Conservation (phyloP, 75 land plant genomes). For the Larix kaempferi region DNA sequence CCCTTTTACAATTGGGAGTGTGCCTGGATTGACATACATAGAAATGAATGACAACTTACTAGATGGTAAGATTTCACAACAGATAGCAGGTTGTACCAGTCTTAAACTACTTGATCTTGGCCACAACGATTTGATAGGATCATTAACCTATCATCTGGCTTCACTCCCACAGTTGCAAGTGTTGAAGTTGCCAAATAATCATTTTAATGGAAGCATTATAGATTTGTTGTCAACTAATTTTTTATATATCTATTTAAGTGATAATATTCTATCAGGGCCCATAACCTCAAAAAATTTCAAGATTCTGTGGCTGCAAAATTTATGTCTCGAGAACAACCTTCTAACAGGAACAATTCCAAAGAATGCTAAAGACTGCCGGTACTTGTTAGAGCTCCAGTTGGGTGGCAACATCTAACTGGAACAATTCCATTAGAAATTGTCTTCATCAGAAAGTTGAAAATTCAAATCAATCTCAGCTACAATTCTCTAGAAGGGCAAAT, state of each 20-base stretch:
- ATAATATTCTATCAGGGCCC: slow-evolving; percentile 26
- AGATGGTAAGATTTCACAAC: slow-evolving; percentile 25
- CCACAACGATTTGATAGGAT: slow-evolving; percentile 43
- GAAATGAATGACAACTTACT: slow-evolving; percentile 33
- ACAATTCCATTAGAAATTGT: slow-evolving; percentile 17
- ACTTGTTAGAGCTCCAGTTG: slow-evolving; percentile 17
- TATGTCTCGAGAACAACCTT: slow-evolving; percentile 28
- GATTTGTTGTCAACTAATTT: slow-evolving; percentile 24
- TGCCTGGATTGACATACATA: slow-evolving; percentile 8
- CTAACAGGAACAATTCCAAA: slow-evolving; percentile 38
- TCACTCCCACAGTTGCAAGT: slow-evolving; percentile 22
- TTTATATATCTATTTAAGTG: slow-evolving; percentile 26
- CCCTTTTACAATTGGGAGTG: slow-evolving; percentile 5
- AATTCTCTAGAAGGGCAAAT: background rate
- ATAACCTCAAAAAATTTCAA: slow-evolving; percentile 29
- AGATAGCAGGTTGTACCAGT: slow-evolving; percentile 31
- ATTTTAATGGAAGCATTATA: slow-evolving; percentile 34
- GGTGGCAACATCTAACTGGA: slow-evolving; percentile 28
- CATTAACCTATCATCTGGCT: slow-evolving; percentile 26
- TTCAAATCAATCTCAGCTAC: background rate
- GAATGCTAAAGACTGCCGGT: slow-evolving; percentile 16
- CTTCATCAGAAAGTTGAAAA: background rate
- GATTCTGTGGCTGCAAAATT: slow-evolving; percentile 19
- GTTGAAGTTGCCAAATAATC: slow-evolving; percentile 48
- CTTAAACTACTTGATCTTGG: slow-evolving; percentile 31